Conservation (phyloP, 192 early-diverging fungal species). For the Rhizophagus sp. region DNA sequence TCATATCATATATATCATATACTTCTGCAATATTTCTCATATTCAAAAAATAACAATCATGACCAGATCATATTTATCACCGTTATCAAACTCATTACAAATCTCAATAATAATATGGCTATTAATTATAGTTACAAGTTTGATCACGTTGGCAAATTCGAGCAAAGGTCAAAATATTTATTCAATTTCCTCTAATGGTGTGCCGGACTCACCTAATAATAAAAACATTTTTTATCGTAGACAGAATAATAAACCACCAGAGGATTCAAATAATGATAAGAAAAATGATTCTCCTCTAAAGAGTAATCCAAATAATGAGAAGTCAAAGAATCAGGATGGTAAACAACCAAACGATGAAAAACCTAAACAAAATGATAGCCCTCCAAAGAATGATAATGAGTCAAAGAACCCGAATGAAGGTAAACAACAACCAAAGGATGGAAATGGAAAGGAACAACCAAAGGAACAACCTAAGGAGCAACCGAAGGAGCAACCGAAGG, state of each 20-base stretch:
- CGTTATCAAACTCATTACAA: background rate
- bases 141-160: background rate
- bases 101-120: background rate
- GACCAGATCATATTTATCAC: background rate
- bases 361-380: no score
- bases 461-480: no score
- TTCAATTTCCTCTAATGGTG: background rate
- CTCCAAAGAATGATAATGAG: no score
- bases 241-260: background rate
- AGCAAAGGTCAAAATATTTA: background rate
- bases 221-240: background rate
- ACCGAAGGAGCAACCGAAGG: no score
- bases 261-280: no score
- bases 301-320: no score
- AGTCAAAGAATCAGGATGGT: background rate
- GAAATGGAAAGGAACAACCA: no score
- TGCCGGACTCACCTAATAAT: background rate
- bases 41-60: background rate
- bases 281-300: background rate
- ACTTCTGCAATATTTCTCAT: no score
- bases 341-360: background rate
- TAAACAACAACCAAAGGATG: no score
- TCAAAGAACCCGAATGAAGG: no score
- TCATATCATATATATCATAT: no score
- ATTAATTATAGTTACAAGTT: background rate